Evolutionary conservation across 768 basidiomycete species (phyloP).

Genomic region (Termitomyces sp.): DNA sequence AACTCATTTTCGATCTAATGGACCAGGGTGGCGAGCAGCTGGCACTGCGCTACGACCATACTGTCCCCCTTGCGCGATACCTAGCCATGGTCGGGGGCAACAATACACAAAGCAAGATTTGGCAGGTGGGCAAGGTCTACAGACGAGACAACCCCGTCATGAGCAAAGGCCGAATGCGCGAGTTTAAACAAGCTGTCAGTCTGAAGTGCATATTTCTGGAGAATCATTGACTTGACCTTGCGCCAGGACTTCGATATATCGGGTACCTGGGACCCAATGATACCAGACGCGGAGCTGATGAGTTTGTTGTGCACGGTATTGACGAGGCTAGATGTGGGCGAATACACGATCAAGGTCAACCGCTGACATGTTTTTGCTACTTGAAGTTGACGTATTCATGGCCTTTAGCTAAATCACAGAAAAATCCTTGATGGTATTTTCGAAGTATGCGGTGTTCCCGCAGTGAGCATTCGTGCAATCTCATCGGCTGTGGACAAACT

Average conservation of each 20-base stretch:
- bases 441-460: conserved; percentile 90
- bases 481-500: conserved; percentile 98
- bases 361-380: background rate
- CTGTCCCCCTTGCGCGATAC: conserved; percentile 93
- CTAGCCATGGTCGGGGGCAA: conserved; percentile 93
- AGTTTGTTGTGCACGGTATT: conserved; percentile 79
- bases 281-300: conserved; percentile 91
- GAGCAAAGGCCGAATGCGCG: conserved; percentile 97
- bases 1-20: conserved; percentile 95
- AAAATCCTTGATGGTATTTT: conserved; percentile 98
- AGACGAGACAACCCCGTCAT: conserved; percentile 94
- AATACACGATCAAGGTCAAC: conserved; percentile 85
- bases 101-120: conserved; percentile 72
- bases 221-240: background rate
- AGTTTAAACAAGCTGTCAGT: conserved; percentile 93
- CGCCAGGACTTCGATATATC: conserved; percentile 91
- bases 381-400: background rate
- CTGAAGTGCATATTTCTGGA: background rate
- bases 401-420: conserved; percentile 80
- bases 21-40: conserved; percentile 98
- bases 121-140: conserved; percentile 99
- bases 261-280: conserved; percentile 93
- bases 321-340: conserved; percentile 81
- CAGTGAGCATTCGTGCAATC: conserved; percentile 85
- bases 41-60: conserved; percentile 92